These are phyloP conservation scores for Parvularia atlantis DNA, from an alignment of 78 protist species.

Conservation along the genomic window DNA sequence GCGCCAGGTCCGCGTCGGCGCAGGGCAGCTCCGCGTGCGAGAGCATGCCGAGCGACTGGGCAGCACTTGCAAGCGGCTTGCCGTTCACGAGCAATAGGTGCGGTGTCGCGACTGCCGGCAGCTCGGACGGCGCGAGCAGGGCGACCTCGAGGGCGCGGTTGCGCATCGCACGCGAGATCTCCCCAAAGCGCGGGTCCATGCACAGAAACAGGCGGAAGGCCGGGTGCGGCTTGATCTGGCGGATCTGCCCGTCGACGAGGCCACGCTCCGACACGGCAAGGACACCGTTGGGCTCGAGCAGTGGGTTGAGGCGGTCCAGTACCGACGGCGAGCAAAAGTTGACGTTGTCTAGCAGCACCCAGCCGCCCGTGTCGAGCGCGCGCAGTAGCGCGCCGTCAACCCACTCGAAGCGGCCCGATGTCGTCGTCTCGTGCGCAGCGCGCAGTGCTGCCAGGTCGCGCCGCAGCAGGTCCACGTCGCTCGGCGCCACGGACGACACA, in stretches of 20 bases:
- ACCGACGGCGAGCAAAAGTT: slow-evolving; percentile 96
- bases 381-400: slow-evolving; percentile 82
- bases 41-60: too few species aligned
- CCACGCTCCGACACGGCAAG: slow-evolving; percentile 88
- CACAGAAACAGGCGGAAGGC: slow-evolving; percentile 82
- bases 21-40: too few species aligned
- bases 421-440: too few species aligned
- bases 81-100: too few species aligned
- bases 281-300: slow-evolving; percentile 89
- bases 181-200: slow-evolving; percentile 87
- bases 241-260: slow-evolving; percentile 62
- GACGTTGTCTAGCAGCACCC: slow-evolving; percentile 93
- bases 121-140: slow-evolving; percentile 20
- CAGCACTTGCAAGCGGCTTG: too few species aligned
- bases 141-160: slow-evolving; percentile 89
- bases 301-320: slow-evolving; percentile 96
- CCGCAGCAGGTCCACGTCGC: too few species aligned
- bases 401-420: slow-evolving; percentile 90
- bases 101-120: too few species aligned
- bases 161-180: slow-evolving; percentile 97
- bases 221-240: slow-evolving; percentile 59
- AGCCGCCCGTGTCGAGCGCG: slow-evolving; percentile 81
- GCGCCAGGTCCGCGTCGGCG: too few species aligned
- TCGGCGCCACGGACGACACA: too few species aligned
- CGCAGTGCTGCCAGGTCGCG: too few species aligned